Evolutionary conservation across 257 asterid species (phyloP).

Genomic region (Hygrophila difformis): DNA sequence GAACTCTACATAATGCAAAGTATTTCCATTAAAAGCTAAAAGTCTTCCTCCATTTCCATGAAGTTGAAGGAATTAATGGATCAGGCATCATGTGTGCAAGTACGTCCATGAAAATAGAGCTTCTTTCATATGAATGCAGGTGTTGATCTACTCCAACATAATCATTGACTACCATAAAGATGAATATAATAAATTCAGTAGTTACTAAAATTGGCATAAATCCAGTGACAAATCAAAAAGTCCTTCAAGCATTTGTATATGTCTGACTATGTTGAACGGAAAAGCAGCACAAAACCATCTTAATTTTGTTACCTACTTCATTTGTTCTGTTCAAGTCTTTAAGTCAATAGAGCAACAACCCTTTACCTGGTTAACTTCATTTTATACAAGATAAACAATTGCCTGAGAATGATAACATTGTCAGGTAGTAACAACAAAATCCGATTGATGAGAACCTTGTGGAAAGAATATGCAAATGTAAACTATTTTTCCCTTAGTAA

Average conservation of each 20-base stretch:
- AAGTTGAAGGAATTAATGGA: too few relatives aligned
- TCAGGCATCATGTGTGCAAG: too few relatives aligned
- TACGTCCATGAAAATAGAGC: slow-evolving; percentile 7
- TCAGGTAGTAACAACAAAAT: too few relatives aligned
- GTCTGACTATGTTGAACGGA: background rate
- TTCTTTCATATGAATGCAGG: slow-evolving; percentile 11
- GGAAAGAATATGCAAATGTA: too few relatives aligned
- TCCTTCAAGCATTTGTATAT: slow-evolving; percentile 3
- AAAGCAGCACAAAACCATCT: background rate
- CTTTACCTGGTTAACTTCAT: too few relatives aligned
- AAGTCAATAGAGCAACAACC: too few relatives aligned
- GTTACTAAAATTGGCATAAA: too few relatives aligned
- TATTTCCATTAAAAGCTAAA: slow-evolving; percentile 11
- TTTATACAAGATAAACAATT: too few relatives aligned
- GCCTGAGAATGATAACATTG: too few relatives aligned
- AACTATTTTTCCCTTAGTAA: too few relatives aligned
- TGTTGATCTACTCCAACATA: slow-evolving; percentile 3
- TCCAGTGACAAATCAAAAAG: background rate
- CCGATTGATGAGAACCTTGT: too few relatives aligned
- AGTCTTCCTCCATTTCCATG: too few relatives aligned
- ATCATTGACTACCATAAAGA: slow-evolving; percentile 7
- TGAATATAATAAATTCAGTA: background rate
- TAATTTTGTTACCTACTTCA: background rate
- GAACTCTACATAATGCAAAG: slow-evolving; percentile 4
- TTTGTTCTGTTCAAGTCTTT: slow-evolving; percentile 2